Percentiles rank a stretch among this genome's conserved stretches.
These are phyloP conservation scores for Septoria linicola DNA, from an alignment of 2,329 filamentous ascomycete genomes.

Conservation along the genomic window DNA sequence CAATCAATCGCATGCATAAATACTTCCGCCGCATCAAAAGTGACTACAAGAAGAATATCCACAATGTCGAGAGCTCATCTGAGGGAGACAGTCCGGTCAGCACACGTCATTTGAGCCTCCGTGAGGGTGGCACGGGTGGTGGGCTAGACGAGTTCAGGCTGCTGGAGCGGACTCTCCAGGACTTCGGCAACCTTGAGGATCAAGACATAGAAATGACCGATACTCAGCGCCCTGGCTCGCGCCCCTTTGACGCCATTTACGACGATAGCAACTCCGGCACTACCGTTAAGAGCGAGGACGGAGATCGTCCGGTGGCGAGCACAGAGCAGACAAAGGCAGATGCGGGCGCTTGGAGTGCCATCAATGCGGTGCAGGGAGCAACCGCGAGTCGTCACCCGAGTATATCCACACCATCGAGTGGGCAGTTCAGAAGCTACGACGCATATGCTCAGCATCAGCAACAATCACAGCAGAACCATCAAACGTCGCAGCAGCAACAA, in stretches of 20 bases:
- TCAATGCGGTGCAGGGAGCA: constrained; percentile 37
- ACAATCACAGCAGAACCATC: constrained; percentile 1
- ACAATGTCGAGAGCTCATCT: constrained; percentile 33
- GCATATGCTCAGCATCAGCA: constrained; percentile 28
- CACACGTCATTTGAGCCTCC: constrained; percentile 32
- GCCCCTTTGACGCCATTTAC: constrained; percentile 30
- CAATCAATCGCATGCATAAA: constrained; percentile 54
- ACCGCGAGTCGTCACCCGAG: constrained; percentile 26
- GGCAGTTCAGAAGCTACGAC: constrained; percentile 34
- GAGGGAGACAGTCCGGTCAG: constrained; percentile 34
- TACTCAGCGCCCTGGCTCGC: constrained; percentile 23
- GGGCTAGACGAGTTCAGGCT: constrained; percentile 58
- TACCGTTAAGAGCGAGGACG: constrained; percentile 39
- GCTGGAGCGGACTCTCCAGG: constrained; percentile 39
- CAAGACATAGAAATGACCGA: constrained; percentile 42
- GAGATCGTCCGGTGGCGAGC: constrained; percentile 23
- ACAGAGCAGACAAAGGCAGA: constrained; percentile 27
- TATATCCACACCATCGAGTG: constrained; percentile 29
- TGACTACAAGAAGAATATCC: constrained; percentile 46
- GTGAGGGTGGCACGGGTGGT: constrained; percentile 45
- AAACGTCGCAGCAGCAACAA: neutral
- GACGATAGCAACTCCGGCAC: constrained; percentile 34
- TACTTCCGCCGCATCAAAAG: constrained; percentile 55
- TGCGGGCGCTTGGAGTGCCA: constrained; percentile 43
- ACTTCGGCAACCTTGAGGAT: constrained; percentile 40